Evolutionary conservation across 2,329 filamentous ascomycete species (phyloP).

Genomic region (Venturia effusa): DNA sequence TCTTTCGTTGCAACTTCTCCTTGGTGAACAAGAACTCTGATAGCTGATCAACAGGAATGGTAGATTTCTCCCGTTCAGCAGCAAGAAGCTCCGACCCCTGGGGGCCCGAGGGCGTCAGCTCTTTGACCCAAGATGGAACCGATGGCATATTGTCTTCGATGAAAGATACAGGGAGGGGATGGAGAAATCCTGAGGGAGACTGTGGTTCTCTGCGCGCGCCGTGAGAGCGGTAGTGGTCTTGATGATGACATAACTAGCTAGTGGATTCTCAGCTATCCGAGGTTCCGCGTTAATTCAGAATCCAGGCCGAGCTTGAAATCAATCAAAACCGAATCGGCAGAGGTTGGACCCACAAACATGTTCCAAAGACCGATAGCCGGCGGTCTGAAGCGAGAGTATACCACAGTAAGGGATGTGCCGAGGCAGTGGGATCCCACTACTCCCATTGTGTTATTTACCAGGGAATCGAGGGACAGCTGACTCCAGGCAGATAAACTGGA

Average conservation of each 20-base stretch:
- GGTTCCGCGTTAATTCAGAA: neutral
- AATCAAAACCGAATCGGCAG: neutral
- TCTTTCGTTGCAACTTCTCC: slow-evolving; percentile 49
- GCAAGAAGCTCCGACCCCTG: slow-evolving; percentile 59
- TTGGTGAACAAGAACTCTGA: slow-evolving; percentile 60
- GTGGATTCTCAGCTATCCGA: neutral
- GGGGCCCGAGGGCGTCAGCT: slow-evolving; percentile 53
- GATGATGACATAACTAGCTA: slow-evolving; percentile 4
- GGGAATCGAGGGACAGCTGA: too few relatives aligned
- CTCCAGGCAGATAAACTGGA: too few relatives aligned
- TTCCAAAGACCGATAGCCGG: neutral
- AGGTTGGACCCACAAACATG: neutral
- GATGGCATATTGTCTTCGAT: slow-evolving; percentile 23
- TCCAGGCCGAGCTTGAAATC: neutral
- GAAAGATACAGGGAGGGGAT: neutral
- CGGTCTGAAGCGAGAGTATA: neutral
- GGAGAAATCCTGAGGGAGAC: neutral
- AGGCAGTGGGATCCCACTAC: neutral
- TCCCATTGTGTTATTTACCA: too few relatives aligned
- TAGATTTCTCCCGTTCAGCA: slow-evolving; percentile 57
- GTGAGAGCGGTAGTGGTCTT: neutral
- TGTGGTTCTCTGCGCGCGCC: neutral
- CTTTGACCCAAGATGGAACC: slow-evolving; percentile 54
- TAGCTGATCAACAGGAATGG: slow-evolving; percentile 57
- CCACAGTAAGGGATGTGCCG: neutral